Base-by-base conservation (phyloP, 805 yeast species). In the Brettanomyces bruxellensis region DNA sequence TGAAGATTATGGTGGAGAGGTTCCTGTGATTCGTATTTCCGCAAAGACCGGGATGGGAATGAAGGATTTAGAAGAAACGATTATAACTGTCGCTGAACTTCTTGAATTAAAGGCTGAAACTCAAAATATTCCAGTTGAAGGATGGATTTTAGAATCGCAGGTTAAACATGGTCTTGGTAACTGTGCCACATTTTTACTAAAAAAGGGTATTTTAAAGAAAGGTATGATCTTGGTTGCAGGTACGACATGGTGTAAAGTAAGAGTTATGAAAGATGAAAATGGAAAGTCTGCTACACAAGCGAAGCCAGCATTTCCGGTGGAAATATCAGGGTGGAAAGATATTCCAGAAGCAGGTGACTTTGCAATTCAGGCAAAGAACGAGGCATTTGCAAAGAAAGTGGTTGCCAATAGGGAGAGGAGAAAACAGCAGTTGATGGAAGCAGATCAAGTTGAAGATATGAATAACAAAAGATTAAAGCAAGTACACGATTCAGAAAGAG, bases 1-100 rank as follows among this genome's bases (percentile, higher is more conserved):
- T 28, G 99, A 93, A 59, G 90, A 84, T 51, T 86, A 83, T 57
- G 99, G 99, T 47, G 99, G 99, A 45, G 98, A 93, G 38, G 82
- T 89, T 4, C 97, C 89, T 59, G 83, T 86, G 0, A 88, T 93
- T 2, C 76, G 78, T 44, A 91, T 93, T 1, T 85, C 95, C 35
- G 98, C 95, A 0, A 78, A 83, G 48, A 85, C 96, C 0, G 96
- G 98, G 0, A 65, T 82, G 51, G 93, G 93, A 49, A 89, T 93
- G 83, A 91, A 85, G 51, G 80, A 85, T 44, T 69, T 93, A 28
- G 96, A 90, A 60, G 96, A 91, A 62, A 86, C 95, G 2, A 81
- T 93, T 40, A 76, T 88, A 24, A 78, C 96, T 0, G 73, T 89
- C 43, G 80, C 95, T 43, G 99, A 93, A 51, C 68, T 91, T 50